Percentiles rank a stretch among this genome's conserved stretches.
These are phyloP conservation scores for Annona cherimola DNA, from an alignment of 164 flowering plant species.

Conservation along the genomic window DNA sequence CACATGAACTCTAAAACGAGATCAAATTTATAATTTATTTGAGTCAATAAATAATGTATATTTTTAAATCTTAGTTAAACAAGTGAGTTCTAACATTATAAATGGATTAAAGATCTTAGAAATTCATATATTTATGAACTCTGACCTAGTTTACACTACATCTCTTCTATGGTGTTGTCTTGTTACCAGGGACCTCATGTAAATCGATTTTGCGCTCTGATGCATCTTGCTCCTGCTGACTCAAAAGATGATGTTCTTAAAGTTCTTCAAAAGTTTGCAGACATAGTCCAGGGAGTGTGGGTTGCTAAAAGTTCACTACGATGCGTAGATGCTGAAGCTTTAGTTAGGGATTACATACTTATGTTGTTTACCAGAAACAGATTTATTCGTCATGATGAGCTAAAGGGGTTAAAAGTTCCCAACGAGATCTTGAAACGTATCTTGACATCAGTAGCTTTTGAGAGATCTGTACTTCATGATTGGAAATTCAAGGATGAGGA, in stretches of 20 bases:
- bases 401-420: slow-evolving; percentile 13
- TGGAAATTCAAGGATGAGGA: slow-evolving; percentile 74
- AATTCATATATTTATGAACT: not conserved
- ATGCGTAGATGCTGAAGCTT: slow-evolving; percentile 10
- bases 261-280: slow-evolving; percentile 42
- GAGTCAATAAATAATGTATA: too few species aligned
- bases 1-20: too few species aligned
- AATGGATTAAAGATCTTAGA: not conserved
- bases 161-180: not conserved
- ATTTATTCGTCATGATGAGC: slow-evolving; percentile 20
- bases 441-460: slow-evolving; percentile 41
- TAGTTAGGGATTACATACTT: slow-evolving; percentile 59
- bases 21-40: too few species aligned
- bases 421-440: slow-evolving; percentile 12
- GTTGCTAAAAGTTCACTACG: slow-evolving; percentile 39
- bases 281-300: slow-evolving; percentile 78
- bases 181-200: slow-evolving; percentile 46
- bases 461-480: slow-evolving; percentile 37
- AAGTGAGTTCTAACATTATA: not conserved
- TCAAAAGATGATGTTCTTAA: slow-evolving; percentile 43
- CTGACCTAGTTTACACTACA: not conserved
- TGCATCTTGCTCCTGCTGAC: slow-evolving; percentile 58
- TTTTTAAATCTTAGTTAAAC: not conserved
- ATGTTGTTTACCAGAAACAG: slow-evolving; percentile 42
- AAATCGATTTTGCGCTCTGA: slow-evolving; percentile 48